Evolutionary conservation across 208 protist species (phyloP), one percentile per base, ranked within the genome.

Genomic region (Acanthamoeba castellanii): DNA sequence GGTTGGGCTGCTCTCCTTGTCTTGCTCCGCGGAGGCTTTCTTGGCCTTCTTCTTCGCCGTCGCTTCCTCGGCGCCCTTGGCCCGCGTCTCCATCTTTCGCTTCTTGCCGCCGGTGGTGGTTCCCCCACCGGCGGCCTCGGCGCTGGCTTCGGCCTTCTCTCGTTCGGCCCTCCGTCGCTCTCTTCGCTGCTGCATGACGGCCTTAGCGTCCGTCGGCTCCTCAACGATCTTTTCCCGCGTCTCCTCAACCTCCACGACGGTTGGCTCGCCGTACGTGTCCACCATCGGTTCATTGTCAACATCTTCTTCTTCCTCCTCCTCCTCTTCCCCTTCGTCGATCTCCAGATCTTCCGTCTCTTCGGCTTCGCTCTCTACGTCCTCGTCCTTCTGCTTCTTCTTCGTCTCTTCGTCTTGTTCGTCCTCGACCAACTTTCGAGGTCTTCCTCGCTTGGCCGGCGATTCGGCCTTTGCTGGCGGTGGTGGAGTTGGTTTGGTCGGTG

Each of bases 261-360:
- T 30, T 74, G 9, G n/a, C 66, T 74, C n/a, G 27, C 22, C 4
- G 27, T 68, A 18, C 16, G 61, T n/a, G 27, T 68, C 61, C 27
- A 27, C 27, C 16, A 18, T 68, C 61, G 16, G 61, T 37, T 74
- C 22, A 13, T n/a, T 25, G 13, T 74, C 22, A 20, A 30, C 66
- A 74, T 74, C 66, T n/a, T 74, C 66, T 74, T 74, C 66, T 11
- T 74, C 66, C 7, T 45, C 66, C 25, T n/a, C 32, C 1, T 74
- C 27, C n/a, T 74, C 32, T 25, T 74, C 32, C n/a, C 22, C 25
- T 32, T 85, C 70, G 3, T 78, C 34, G 1, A 32, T 85, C 76
- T 85, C 76, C 8, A 27, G 16, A 13, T 74, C 66, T 52, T 85
- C 72, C 32, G 1, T 82, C 72, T 82, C 72, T 82, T 82, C 37